Base-by-base conservation (phyloP, 2,329 filamentous ascomycete species). In the Curvularia lunata region DNA sequence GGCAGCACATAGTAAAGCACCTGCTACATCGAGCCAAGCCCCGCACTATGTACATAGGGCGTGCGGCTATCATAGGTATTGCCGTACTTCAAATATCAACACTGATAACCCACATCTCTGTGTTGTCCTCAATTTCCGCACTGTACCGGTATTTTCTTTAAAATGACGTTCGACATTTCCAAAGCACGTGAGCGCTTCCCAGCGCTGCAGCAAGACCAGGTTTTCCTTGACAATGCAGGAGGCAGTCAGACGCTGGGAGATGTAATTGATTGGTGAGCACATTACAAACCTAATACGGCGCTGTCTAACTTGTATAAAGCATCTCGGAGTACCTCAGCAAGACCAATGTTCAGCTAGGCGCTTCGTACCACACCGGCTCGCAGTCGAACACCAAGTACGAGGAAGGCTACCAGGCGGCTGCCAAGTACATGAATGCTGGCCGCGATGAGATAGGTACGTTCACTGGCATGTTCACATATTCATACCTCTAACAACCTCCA, bases 181-280 rank as follows among this genome's bases (percentile, higher is more conserved):
- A 77, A 79, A 48, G 82, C 84, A 28, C 83, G 88, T 58, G 79
- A 82, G 59, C 81, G 83, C 52, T 93, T 93, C 78, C 90, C 90
- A 32, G 88, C 89, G 13, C 75, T 93, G 38, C 77, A 82, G 40
- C 82, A 86, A 58, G 80, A 86, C 46, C 89, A 92, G 68, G 82
- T 92, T 48, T 92, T 85, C 72, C 84, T 93, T 64, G 90, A 94
- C 71, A 93, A 93, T 71, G 91, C 89, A 10, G 90, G 90, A 18
- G 90, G 90, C 37, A 91, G 86, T 69, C 90, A 93, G 69, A 82
- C 86, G 1, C 78, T 93, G 3, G 85, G 84, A 25, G 80, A 83
- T 16, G 91, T 91, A 16, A 86, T 89, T 56, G 84, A 89, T 54
- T 83, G 84, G 87, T 90, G 73, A 77, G 83, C 43, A 3, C 5